phyloP scores from a whole-genome alignment of 495 filamentous ascomycete species.

The Xylaria acuta region DNA sequence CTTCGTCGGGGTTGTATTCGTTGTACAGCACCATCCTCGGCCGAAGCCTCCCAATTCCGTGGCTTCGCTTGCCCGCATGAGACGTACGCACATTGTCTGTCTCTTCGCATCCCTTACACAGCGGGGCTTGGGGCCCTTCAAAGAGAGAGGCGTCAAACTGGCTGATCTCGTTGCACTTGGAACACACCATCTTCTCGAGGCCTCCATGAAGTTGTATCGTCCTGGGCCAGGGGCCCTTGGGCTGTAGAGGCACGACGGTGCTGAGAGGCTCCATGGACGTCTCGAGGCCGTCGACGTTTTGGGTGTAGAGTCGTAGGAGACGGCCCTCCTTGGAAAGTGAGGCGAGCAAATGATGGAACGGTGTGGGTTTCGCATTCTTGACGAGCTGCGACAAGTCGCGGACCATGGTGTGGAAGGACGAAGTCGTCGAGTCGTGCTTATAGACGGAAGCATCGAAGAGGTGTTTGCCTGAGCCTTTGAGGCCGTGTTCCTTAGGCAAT shows the following conservation, averaged over 20 bases:
- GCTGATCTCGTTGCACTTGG: conserved; percentile 81
- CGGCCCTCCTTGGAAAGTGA: conserved; percentile 87
- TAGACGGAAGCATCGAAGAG: conserved; percentile 98
- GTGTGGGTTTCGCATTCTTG: conserved; percentile 76
- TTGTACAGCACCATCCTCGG: conserved; percentile 97
- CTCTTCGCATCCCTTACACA: conserved; percentile 75
- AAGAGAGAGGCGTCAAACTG: conserved; percentile 82
- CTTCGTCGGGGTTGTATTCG: conserved; percentile 93
- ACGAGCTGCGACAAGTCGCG: conserved; percentile 80
- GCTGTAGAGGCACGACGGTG: conserved; percentile 71
- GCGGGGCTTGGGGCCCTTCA: conserved; percentile 81
- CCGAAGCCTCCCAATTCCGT: conserved; percentile 88
- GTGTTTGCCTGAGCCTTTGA: conserved; percentile 93
- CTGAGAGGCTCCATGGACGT: conserved; percentile 79
- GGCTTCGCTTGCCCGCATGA: conserved; percentile 86
- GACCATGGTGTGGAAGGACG: conserved; percentile 94
- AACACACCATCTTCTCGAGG: conserved; percentile 93
- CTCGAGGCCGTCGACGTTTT: conserved; percentile 96
- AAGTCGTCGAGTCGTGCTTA: conserved; percentile 83
- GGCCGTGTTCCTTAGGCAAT: conserved; percentile 80
- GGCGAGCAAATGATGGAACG: conserved; percentile 93
- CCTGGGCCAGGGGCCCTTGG: conserved; percentile 88
- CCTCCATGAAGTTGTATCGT: conserved; percentile 95
- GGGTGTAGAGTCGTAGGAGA: conserved; percentile 89
- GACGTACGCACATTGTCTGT: conserved; percentile 76